Percentiles rank a stretch among this genome's conserved stretches.
These are phyloP conservation scores for Aspergillus sp. DNA, from an alignment of 2,329 filamentous ascomycete genomes.

Conservation along the genomic window DNA sequence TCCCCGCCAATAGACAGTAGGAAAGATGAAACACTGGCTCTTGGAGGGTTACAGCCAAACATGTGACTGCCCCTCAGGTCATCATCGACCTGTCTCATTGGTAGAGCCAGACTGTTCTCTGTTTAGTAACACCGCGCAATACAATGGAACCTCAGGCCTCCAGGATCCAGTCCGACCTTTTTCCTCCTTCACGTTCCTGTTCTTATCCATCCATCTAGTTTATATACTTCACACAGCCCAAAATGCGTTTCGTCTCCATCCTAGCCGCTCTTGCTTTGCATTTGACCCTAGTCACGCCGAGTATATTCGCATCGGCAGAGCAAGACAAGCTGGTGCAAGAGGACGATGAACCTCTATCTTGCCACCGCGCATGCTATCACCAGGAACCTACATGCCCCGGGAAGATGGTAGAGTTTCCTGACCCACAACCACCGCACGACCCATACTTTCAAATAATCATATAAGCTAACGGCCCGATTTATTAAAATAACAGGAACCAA, in stretches of 20 bases:
- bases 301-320: background rate
- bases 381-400: background rate
- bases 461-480: background rate
- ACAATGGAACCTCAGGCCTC: too few relatives aligned
- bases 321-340: background rate
- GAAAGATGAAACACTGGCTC: background rate
- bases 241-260: background rate
- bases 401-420: background rate
- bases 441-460: background rate
- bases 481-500: background rate
- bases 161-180: too few relatives aligned
- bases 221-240: background rate
- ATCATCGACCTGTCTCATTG: too few relatives aligned
- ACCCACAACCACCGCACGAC: background rate
- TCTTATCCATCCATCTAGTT: background rate
- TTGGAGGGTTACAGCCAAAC: background rate
- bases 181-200: background rate
- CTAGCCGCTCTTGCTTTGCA: background rate
- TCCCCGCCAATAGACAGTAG: background rate
- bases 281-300: background rate
- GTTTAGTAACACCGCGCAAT: too few relatives aligned
- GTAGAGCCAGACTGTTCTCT: too few relatives aligned
- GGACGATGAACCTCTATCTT: background rate
- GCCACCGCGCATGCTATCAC: background rate
- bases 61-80: background rate